phyloP scores from a whole-genome alignment of 106 monocot genomes.

The Dioscorea alata region DNA sequence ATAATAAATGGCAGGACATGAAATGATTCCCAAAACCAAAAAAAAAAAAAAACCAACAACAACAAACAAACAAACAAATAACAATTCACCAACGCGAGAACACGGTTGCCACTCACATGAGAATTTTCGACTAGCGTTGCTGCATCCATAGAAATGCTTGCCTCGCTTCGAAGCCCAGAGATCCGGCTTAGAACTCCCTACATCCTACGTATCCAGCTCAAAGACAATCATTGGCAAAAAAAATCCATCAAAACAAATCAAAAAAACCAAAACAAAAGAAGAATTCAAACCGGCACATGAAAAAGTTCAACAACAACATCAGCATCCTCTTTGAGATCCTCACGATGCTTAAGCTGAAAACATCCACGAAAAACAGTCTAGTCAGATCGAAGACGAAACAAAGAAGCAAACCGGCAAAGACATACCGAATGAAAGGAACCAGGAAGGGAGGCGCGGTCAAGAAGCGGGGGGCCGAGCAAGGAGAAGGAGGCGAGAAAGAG shows the following conservation, averaged over 20 bases:
- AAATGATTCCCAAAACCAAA: too few species aligned
- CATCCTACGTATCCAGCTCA: not conserved
- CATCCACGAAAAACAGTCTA: not conserved
- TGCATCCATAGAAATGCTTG: conserved; percentile 55
- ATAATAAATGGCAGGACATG: too few species aligned
- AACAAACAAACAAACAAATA: too few species aligned
- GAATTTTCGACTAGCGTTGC: conserved; percentile 47
- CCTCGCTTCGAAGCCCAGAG: conserved; percentile 53
- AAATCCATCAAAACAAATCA: too few species aligned
- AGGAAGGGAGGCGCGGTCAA: conserved; percentile 23
- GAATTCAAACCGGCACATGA: conserved; percentile 28
- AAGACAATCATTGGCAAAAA: too few species aligned
- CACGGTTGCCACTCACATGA: conserved; percentile 22
- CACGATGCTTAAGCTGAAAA: conserved; percentile 3
- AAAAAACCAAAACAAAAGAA: not conserved
- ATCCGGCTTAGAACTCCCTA: conserved; percentile 9
- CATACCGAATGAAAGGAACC: not conserved
- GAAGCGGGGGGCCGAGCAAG: conserved; percentile 41
- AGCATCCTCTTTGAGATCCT: not conserved
- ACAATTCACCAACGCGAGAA: too few species aligned
- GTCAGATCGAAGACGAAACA: not conserved
- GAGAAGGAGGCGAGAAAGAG: conserved; percentile 32
- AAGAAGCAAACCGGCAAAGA: too few species aligned
- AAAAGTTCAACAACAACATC: conserved; percentile 8
- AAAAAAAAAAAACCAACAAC: too few species aligned